phyloP scores from a whole-genome alignment of 1,139 yeast species.

The Pichia sp. region DNA sequence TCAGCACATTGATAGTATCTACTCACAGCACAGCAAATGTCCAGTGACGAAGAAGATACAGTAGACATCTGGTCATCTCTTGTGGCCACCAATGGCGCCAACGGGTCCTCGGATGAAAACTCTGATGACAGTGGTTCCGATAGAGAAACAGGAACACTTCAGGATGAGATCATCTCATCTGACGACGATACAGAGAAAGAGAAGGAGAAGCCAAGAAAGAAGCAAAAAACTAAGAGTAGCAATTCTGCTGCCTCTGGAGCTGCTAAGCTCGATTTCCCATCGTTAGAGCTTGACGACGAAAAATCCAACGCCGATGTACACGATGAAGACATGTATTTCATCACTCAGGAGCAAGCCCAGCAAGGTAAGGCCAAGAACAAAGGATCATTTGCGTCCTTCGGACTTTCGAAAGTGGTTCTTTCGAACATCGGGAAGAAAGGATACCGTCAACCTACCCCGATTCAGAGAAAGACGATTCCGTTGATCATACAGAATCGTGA shows the following conservation, averaged over 20 bases:
- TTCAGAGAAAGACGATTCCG: slow-evolving; percentile 93
- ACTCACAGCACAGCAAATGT: not conserved
- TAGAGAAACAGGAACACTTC: slow-evolving; percentile 37
- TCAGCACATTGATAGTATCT: not conserved
- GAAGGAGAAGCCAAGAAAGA: slow-evolving; percentile 18
- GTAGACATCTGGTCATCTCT: slow-evolving; percentile 66
- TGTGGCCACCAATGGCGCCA: slow-evolving; percentile 33
- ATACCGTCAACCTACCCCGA: slow-evolving; percentile 93
- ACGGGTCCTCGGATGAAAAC: not conserved
- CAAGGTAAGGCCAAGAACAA: slow-evolving; percentile 53
- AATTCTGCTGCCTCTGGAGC: too few species aligned
- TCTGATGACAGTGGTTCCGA: slow-evolving; percentile 35
- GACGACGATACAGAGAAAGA: slow-evolving; percentile 37
- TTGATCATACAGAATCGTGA: slow-evolving; percentile 81
- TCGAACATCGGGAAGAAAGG: slow-evolving; percentile 79
- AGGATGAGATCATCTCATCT: slow-evolving; percentile 56
- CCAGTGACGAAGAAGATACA: slow-evolving; percentile 52
- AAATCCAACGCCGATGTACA: slow-evolving; percentile 18
- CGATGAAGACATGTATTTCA: slow-evolving; percentile 41
- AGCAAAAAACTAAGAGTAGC: slow-evolving; percentile 29
- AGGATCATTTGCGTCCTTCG: slow-evolving; percentile 88
- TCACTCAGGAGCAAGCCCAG: slow-evolving; percentile 42
- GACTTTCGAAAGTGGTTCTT: slow-evolving; percentile 69
- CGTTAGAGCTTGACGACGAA: slow-evolving; percentile 64
- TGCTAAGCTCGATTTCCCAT: slow-evolving; percentile 46